phyloP scores from a whole-genome alignment of 73 alveolate genomes.

The Durusdinium trenchii region DNA sequence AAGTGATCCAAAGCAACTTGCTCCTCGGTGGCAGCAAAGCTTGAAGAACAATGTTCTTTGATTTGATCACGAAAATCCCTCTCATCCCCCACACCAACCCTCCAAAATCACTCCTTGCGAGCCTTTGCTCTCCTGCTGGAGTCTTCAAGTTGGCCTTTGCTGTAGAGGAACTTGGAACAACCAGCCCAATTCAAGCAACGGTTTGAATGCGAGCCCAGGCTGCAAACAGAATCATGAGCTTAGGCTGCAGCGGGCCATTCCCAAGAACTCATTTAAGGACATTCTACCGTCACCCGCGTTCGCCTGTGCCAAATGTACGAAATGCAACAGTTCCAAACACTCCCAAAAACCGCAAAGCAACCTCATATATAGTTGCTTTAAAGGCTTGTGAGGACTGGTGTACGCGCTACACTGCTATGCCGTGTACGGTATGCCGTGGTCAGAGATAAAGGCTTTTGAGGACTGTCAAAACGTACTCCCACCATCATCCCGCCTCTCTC shows the following conservation, averaged over 20 bases:
- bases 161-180: too few species aligned
- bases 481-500: not conserved
- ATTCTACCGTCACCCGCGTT: constrained; percentile 49
- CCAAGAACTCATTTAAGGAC: constrained; percentile 36
- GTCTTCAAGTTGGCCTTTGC: constrained; percentile 56
- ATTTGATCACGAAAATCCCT: too few species aligned
- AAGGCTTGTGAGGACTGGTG: not conserved
- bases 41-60: too few species aligned
- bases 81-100: too few species aligned
- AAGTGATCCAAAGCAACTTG: constrained; percentile 10
- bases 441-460: not conserved
- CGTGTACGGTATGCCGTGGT: too few species aligned
- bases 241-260: not conserved
- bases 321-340: not conserved
- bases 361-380: too few species aligned
- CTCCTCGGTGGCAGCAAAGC: too few species aligned
- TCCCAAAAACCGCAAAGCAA: not conserved
- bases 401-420: too few species aligned
- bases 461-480: not conserved
- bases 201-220: too few species aligned
- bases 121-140: not conserved
- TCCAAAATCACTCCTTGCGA: constrained; percentile 29
- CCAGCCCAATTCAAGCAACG: too few species aligned
- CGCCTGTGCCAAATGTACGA: constrained; percentile 2
- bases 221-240: too few species aligned